Base-by-base conservation (phyloP, 2,329 filamentous ascomycete species). In the Sarocladiaceae sp. region DNA sequence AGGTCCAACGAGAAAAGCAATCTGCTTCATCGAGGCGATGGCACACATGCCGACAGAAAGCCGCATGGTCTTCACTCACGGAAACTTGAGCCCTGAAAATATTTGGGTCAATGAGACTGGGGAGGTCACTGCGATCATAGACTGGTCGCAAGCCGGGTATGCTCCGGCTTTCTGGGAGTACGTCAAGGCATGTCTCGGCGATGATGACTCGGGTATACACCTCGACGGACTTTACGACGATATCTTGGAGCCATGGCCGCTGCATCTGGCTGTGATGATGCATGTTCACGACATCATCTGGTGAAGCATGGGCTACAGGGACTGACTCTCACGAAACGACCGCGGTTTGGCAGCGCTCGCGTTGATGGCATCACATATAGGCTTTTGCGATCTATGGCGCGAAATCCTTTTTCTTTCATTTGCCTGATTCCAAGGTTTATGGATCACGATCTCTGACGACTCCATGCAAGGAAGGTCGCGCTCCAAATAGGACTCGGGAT, bases 91-190 rank as follows among this genome's bases (percentile, higher is more conserved):
- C 35, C 24, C 45, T 7, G 47, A 50, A 12, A 47, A 48, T 32
- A 42, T 47, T 24, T 18, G 41, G 37, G 27, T 45, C 20, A 16
- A 35, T 24, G 12, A 15, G 13, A 31, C 34, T 5, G 33, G 40
- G 16, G 15, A 46, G 6, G 20, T 51, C 4, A 41, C 43, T 4
- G 49, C 41, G 3, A 39, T 52, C n/a, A 33, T 42, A 9, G 40
- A 49, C 20, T 48, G 39, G 45, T 45, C 41, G 3, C 43, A 51
- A 20, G 21, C 44, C 12, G 47, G 49, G 10, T 48, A 45, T 27
- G 48, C 45, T 4, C 49, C 50, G 3, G 21, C 29, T 3, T 49
- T 45, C 33, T 51, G 44, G 47, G 49, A 51, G 33, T 51, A 48
- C 10, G 16, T 26, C 45, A 51, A 52, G 32, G 39, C 47, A 2